Conservation (phyloP, 495 filamentous ascomycete species). For the Hypoxylon lienhwacheense region DNA sequence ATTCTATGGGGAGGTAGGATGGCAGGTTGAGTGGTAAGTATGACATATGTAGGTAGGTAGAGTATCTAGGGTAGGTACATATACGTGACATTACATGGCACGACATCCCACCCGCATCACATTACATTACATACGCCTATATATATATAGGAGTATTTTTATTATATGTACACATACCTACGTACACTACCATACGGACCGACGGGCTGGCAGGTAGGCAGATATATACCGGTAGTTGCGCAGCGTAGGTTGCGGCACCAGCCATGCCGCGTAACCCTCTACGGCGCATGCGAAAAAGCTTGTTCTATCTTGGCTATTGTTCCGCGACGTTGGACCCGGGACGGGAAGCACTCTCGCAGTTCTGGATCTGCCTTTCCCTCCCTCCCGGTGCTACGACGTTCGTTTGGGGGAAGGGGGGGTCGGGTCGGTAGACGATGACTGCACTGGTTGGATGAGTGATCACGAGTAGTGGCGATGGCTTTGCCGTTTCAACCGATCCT, state of each 20-base stretch:
- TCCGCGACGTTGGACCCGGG: conserved; percentile 18
- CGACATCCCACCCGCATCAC: not conserved
- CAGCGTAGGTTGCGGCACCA: conserved; percentile 6
- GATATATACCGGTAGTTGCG: conserved; percentile 20
- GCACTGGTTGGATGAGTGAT: too few relatives aligned
- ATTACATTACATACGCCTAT: too few relatives aligned
- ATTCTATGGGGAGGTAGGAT: too few relatives aligned
- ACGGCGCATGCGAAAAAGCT: conserved; percentile 33
- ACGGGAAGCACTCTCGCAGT: too few relatives aligned
- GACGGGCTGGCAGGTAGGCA: not conserved
- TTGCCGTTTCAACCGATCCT: too few relatives aligned
- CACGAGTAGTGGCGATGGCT: too few relatives aligned
- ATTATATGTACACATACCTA: conserved; percentile 1
- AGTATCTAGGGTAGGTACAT: not conserved
- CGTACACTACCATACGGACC: not conserved
- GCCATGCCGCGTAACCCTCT: conserved; percentile 17
- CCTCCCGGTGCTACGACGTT: too few relatives aligned
- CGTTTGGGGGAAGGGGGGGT: too few relatives aligned
- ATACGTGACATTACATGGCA: conserved; percentile 1
- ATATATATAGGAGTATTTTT: not conserved
- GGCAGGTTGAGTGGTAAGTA: too few relatives aligned
- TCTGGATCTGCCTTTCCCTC: too few relatives aligned
- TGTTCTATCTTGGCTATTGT: conserved; percentile 34
- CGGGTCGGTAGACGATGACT: too few relatives aligned
- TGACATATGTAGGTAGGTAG: conserved; percentile 2